Base-by-base conservation (phyloP, 2,329 filamentous ascomycete genomes). In the Sporothrix brasiliensis region DNA sequence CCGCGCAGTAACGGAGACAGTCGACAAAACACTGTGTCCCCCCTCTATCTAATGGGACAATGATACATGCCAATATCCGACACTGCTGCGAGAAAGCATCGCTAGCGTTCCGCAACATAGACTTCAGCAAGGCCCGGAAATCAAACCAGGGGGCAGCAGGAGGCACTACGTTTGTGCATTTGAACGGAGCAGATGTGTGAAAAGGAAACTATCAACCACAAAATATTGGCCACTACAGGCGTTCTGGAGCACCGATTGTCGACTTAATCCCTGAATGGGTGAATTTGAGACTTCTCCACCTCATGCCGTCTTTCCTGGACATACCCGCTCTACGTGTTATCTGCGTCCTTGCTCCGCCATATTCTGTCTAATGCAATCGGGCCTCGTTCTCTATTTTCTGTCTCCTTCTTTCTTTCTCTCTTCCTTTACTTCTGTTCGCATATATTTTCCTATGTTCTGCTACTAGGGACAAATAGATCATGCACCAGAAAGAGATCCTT, bases 401-500 rank as follows among this genome's bases (percentile, higher is more conserved):
- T 41, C 21, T 61, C 11, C 0, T 21, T 24, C 34, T 24, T 21
- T 9, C 34, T 11, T 9, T 21, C 58, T 9, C 34, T 53, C 39
- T 39, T 54, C 21, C 11, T 9, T 16, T 63, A 4, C 50, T 44
- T 53, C 19, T 5, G 24, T 9, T 39, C 24, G 39, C 4, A 24
- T 24, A 16, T 41, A 60, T 13, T 11, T 11, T 11, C 50, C 19
- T 34, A 34, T 9, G 0, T 34, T 34, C 34, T 34, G 6, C 34
- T 34, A 34, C 41, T 16, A 4, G 4, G 30, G 54, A 27, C 19
- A 44, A 52, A 44, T 52, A 70, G 39, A 70, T 50, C 34, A 72
- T 73, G 70, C 72, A 65, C 71, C 70, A 73, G 50, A 65, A 49
- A 27, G 68, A 70, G 34, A 19, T 65, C 11, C 21, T 60, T 16